These are phyloP conservation scores for Pyronema domesticum DNA, from an alignment of 495 filamentous ascomycete genomes.

Conservation along the genomic window DNA sequence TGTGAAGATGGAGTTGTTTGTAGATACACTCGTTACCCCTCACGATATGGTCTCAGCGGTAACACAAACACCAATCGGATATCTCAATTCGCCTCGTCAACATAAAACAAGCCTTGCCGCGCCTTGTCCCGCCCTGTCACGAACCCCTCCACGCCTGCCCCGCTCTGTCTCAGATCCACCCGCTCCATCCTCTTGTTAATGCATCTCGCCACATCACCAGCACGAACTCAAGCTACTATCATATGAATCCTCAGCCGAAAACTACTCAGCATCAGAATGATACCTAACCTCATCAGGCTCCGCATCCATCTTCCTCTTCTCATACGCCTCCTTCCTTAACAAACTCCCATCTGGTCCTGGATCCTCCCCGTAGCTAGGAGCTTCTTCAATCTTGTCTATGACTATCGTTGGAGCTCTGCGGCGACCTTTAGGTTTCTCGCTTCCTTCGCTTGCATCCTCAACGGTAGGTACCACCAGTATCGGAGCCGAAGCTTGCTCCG, in stretches of 20 bases:
- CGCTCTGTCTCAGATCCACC: no score
- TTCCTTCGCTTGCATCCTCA: slow-evolving; percentile 3
- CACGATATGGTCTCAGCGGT: no score
- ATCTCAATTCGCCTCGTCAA: no score
- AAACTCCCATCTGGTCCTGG: slow-evolving; percentile 33
- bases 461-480: slow-evolving; percentile 1
- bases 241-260: neutral
- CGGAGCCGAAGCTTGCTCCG: neutral
- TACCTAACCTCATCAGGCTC: slow-evolving; percentile 36
- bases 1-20: no score
- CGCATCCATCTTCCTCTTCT: slow-evolving; percentile 47
- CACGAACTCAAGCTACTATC: no score
- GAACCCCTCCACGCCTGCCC: no score
- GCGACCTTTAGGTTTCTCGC: slow-evolving; percentile 7
- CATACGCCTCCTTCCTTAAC: slow-evolving; percentile 38
- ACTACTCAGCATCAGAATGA: neutral
- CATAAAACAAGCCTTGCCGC: no score
- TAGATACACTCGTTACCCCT: no score
- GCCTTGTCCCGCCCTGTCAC: no score
- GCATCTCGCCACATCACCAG: no score
- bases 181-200: no score
- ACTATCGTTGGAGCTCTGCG: slow-evolving; percentile 31
- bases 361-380: slow-evolving; percentile 48
- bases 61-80: no score
- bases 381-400: slow-evolving; percentile 47